Base-by-base conservation (phyloP, 768 basidiomycete genomes). In the Daedaleopsis nitida region DNA sequence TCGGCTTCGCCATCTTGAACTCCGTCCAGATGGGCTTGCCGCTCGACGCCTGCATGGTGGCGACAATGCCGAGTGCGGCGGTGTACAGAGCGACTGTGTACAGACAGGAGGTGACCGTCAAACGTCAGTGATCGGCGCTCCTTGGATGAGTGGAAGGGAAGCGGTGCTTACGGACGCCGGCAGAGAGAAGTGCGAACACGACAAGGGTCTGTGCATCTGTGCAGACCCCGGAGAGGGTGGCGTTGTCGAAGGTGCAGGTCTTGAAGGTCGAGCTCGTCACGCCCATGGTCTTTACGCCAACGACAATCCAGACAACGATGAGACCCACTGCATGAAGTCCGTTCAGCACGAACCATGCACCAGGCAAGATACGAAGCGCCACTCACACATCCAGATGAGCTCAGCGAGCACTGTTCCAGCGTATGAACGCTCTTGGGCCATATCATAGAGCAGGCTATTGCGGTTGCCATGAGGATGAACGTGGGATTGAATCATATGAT, bases 1-100 rank as follows among this genome's bases (percentile, higher is more conserved):
- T 52, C 16, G 47, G 6, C 11, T 32, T 32, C 19, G 32, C 14
- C 34, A 52, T 27, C 34, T 21, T 21, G 51, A 52, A 52, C 14
- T 6, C 9, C 32, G 51, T 52, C 51, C 51, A 52, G 32, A 52
- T 52, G 37, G 51, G 51, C 51, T 52, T 52, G 51, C 51, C 51
- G 34, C n/a, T 37, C 34, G 51, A 35, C 2, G 51, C 51, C 21
- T n/a, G 17, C 11, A 32, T 16, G 24, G 37, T 16, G 13, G 51
- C 51, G 14, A 27, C 51, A 5, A 52, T 17, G 51, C 34, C 37
- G 51, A 52, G 51, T 6, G 51, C 37, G 27, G 47, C 47, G 23
- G 47, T 13, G 23, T 49, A 49, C 47, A 49, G 21, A 14, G 14
- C 23, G 6, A 49, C 47, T 49, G 47, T 24, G 47, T 47, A 17